Conservation (phyloP, 1,139 yeast genomes). For the Entelexis paramagnoliae region DNA sequence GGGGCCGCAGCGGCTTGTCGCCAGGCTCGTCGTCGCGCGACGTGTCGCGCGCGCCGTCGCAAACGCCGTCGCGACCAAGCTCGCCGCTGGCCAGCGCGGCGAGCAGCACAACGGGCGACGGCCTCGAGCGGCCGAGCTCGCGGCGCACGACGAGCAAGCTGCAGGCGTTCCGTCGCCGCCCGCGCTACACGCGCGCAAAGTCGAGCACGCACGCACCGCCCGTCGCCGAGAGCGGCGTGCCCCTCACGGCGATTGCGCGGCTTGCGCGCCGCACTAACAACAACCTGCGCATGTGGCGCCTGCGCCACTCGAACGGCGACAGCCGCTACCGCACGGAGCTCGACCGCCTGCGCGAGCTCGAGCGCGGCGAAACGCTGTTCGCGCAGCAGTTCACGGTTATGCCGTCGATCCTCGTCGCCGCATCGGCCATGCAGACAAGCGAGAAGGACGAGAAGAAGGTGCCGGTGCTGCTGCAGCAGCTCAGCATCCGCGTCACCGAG, state of each 20-base stretch:
- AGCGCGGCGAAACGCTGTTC: conserved; percentile 54
- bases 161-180: conserved; percentile 4
- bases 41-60: neutral
- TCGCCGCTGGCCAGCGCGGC: conserved; percentile 4
- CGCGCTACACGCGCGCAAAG: conserved; percentile 10
- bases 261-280: conserved; percentile 22
- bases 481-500: conserved; percentile 56
- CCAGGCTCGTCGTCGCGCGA: neutral
- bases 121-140: conserved; percentile 7
- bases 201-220: conserved; percentile 1
- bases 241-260: conserved; percentile 13
- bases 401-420: conserved; percentile 68
- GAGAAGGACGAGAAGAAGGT: conserved; percentile 71
- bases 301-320: conserved; percentile 11
- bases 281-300: conserved; percentile 19
- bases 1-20: neutral
- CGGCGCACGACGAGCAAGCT: conserved; percentile 7
- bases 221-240: conserved; percentile 6
- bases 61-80: neutral
- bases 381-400: conserved; percentile 60
- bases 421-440: conserved; percentile 65
- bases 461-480: conserved; percentile 63
- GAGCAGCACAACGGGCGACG: neutral
- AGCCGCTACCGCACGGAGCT: conserved; percentile 16
- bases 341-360: conserved; percentile 22